phyloP scores from a whole-genome alignment of 495 filamentous ascomycete genomes.

The Talaromyces stipitatus region DNA sequence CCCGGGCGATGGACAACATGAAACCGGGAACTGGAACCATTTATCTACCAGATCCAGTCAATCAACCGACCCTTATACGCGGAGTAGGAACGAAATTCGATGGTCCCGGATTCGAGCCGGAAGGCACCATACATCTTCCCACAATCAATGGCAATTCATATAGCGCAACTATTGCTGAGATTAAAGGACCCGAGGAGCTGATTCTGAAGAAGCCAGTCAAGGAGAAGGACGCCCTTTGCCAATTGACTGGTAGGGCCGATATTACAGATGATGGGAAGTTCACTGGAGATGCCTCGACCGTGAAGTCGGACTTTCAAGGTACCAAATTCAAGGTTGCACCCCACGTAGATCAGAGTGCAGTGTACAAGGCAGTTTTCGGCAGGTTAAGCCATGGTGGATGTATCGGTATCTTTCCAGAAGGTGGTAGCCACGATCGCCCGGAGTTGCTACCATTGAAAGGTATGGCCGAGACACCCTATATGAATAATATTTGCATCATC shows the following conservation, averaged over 20 bases:
- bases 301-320: conserved; percentile 53
- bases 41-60: conserved; percentile 83
- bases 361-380: conserved; percentile 88
- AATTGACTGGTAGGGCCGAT: conserved; percentile 70
- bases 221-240: conserved; percentile 55
- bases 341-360: conserved; percentile 87
- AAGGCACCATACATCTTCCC: conserved; percentile 81
- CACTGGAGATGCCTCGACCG: conserved; percentile 38
- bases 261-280: conserved; percentile 50
- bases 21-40: conserved; percentile 72
- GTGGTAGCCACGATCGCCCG: conserved; percentile 92
- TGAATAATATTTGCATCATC: neutral
- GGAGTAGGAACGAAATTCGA: conserved; percentile 85
- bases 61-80: conserved; percentile 75
- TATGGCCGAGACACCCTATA: conserved; percentile 19
- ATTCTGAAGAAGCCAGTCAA: conserved; percentile 81
- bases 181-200: conserved; percentile 73
- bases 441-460: conserved; percentile 89
- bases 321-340: conserved; percentile 81
- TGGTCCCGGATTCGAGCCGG: conserved; percentile 58
- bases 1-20: conserved; percentile 79
- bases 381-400: conserved; percentile 75
- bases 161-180: conserved; percentile 71
- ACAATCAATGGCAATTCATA: conserved; percentile 70
- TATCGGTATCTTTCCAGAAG: conserved; percentile 96